Conservation (phyloP, 2,329 filamentous ascomycete species). For the Tolypocladium guangdongense region DNA sequence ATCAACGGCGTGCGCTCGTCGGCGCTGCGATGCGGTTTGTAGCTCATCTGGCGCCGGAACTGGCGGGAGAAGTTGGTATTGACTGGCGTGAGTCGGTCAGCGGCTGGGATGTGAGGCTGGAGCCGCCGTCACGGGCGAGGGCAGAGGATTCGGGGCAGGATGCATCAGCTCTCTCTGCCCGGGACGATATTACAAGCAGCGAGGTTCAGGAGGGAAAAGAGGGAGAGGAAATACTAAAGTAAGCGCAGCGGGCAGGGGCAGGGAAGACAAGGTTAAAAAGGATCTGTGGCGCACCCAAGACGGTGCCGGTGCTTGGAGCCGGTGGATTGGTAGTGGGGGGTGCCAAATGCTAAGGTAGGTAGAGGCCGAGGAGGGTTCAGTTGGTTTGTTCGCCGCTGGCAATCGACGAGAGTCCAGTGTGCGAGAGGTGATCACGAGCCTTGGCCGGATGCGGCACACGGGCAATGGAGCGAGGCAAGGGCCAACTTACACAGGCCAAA, state of each 20-base stretch:
- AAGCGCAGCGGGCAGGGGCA: no score
- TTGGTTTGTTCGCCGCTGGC: not conserved
- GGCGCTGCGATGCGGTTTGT: constrained; percentile 13
- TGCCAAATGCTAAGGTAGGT: not conserved
- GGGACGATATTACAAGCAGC: not conserved
- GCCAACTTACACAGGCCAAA: constrained; percentile 5
- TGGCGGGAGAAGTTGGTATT: constrained; percentile 11
- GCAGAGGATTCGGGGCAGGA: not conserved
- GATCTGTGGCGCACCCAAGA: not conserved
- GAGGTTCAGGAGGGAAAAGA: not conserved
- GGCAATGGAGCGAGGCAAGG: not conserved
- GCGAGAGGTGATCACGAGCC: not conserved
- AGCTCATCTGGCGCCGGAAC: constrained; percentile 21
- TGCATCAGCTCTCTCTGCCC: not conserved
- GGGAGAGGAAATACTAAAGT: not conserved
- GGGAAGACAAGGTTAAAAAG: not conserved
- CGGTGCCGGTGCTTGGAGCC: not conserved
- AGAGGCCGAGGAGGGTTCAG: not conserved
- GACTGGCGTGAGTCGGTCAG: constrained; percentile 12
- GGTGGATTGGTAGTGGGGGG: not conserved
- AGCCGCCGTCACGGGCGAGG: not conserved
- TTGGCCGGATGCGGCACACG: not conserved
- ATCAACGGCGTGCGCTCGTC: constrained; percentile 33
- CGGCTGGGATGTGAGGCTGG: constrained; percentile 2
- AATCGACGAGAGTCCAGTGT: no score